phyloP scores from a whole-genome alignment of 805 yeast genomes.

The Millerozyma miso region DNA sequence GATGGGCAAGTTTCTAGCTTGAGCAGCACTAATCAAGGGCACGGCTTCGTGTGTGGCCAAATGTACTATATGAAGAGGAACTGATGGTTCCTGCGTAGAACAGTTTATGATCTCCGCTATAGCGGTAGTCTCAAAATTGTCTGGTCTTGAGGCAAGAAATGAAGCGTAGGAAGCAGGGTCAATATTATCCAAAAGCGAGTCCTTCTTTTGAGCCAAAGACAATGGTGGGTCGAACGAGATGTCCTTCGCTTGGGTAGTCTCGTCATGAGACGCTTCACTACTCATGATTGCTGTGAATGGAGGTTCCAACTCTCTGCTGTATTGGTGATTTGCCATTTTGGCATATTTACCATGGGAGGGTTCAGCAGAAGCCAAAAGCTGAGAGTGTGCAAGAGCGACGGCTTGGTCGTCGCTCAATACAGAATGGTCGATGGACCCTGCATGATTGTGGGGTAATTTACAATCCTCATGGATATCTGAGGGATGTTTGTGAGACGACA shows the following conservation, averaged over 20 bases:
- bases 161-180: conserved; percentile 67
- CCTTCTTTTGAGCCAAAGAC: conserved; percentile 37
- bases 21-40: conserved; percentile 68
- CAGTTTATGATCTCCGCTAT: conserved; percentile 66
- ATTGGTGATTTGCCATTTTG: conserved; percentile 30
- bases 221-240: conserved; percentile 29
- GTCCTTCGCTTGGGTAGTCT: conserved; percentile 19
- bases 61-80: conserved; percentile 85
- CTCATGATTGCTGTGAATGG: conserved; percentile 2
- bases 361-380: conserved; percentile 53
- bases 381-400: conserved; percentile 51
- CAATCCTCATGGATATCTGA: conserved; percentile 28
- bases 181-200: conserved; percentile 37
- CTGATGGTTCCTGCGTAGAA: conserved; percentile 52
- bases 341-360: conserved; percentile 50
- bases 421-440: conserved; percentile 25
- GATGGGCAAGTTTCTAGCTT: conserved; percentile 52
- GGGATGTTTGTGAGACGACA: conserved; percentile 12
- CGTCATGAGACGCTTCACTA: conserved; percentile 17
- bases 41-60: conserved; percentile 81
- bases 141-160: conserved; percentile 84
- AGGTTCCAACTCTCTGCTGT: conserved; percentile 1
- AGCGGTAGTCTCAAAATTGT: conserved; percentile 81
- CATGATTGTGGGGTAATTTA: conserved; percentile 30
- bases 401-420: conserved; percentile 49